These are phyloP conservation scores for Trichoderma arundinaceum DNA, from an alignment of 2,329 filamentous ascomycete species.

Conservation along the genomic window DNA sequence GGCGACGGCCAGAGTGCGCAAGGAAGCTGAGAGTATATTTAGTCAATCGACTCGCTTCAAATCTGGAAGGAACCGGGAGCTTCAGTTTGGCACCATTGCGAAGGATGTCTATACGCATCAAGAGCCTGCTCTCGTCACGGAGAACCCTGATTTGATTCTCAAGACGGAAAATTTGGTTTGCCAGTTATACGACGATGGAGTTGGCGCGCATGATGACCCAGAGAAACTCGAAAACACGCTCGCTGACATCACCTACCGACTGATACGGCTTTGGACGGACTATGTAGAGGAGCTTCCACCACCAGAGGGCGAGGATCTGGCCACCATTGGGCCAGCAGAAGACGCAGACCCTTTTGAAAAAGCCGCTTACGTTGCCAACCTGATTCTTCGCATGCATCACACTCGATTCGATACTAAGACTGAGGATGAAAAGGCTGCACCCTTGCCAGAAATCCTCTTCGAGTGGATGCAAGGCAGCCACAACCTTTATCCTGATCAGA, in stretches of 20 bases:
- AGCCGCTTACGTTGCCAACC: constrained; percentile 76
- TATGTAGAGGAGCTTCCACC: constrained; percentile 56
- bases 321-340: constrained; percentile 69
- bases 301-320: constrained; percentile 59
- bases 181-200: constrained; percentile 67
- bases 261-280: constrained; percentile 62
- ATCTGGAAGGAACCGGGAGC: constrained; percentile 57
- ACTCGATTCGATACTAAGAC: constrained; percentile 52
- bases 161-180: constrained; percentile 74
- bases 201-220: constrained; percentile 61
- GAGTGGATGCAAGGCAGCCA: constrained; percentile 82
- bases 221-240: constrained; percentile 63
- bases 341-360: constrained; percentile 70
- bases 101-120: constrained; percentile 67
- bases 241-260: constrained; percentile 57
- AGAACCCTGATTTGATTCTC: constrained; percentile 74
- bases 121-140: constrained; percentile 65
- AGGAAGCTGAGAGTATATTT: constrained; percentile 62
- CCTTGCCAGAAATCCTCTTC: constrained; percentile 78
- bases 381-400: constrained; percentile 82
- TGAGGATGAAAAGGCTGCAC: constrained; percentile 51
- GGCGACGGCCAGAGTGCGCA: constrained; percentile 58
- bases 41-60: constrained; percentile 57
- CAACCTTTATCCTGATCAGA: constrained; percentile 70
- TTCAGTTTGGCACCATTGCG: constrained; percentile 72